Percentiles rank a stretch among this genome's conserved stretches.
Evolutionary conservation across 2,329 filamentous ascomycete genomes (phyloP).

Genomic region (Coleophoma eucalyptorum): DNA sequence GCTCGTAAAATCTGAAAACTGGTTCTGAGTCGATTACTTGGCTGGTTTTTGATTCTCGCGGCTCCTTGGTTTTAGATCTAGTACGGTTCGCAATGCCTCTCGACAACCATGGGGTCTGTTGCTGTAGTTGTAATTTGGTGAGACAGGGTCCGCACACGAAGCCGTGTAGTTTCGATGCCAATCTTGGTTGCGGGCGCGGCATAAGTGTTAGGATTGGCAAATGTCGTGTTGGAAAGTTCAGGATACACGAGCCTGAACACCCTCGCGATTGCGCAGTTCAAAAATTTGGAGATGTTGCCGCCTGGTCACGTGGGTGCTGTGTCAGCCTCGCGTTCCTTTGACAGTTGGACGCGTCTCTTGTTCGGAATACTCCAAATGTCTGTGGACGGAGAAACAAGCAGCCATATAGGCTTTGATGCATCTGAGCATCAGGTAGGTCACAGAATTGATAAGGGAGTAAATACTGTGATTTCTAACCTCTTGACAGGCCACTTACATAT

Average conservation of each 20-base stretch:
- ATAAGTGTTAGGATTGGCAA: constrained; percentile 14
- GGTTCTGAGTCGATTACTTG: not conserved
- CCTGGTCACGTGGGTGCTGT: constrained; percentile 2
- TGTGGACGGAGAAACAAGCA: constrained; percentile 18
- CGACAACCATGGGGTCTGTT: constrained; percentile 15
- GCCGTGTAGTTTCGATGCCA: constrained; percentile 20
- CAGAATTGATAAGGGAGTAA: too few species aligned
- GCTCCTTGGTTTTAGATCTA: not conserved
- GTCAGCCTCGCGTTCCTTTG: not conserved
- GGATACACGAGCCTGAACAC: too few species aligned
- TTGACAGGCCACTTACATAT: constrained; percentile 32
- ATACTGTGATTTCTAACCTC: not conserved
- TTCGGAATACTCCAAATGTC: constrained; percentile 20
- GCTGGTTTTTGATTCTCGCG: not conserved
- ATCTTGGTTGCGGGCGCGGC: constrained; percentile 22
- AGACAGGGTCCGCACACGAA: constrained; percentile 28
- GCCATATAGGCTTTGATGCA: constrained; percentile 22
- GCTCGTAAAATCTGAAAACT: constrained; percentile 19
- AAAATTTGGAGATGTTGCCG: not conserved
- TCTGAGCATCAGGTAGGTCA: constrained; percentile 26
- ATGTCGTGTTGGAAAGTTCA: too few species aligned
- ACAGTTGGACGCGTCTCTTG: not conserved
- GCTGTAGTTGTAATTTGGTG: constrained; percentile 18
- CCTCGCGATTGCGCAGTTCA: not conserved
- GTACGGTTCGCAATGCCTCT: constrained; percentile 15